Base-by-base conservation (phyloP, 163 green algal genomes). In the Scenedesmus sp. region DNA sequence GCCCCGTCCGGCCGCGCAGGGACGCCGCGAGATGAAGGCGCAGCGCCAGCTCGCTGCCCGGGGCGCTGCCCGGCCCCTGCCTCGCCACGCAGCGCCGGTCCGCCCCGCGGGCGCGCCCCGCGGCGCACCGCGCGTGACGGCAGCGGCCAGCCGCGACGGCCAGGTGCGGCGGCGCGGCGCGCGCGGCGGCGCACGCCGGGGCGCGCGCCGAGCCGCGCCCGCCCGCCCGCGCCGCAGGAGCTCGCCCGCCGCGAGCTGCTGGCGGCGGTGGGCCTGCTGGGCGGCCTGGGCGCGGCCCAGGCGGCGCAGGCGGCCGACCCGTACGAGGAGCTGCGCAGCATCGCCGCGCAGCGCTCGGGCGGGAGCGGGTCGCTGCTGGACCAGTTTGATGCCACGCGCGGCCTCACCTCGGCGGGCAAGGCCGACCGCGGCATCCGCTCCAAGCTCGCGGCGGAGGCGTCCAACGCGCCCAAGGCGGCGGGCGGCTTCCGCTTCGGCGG, bases 281-380 rank as follows among this genome's bases (percentile, higher is more conserved):
- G 53, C 51, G 36, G 34, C 3, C 24, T 77, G 24, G 44, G 17
- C 10, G 51, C 53, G 28, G 69, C 48, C 24, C 20, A 65, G 14
- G 3, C 17, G 3, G 50, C 36, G 28, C 53, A 65, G 53, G 69
- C 66, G 14, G 39, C 69, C 20, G 69, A 66, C 39, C 48, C 69
- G 18, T 77, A 77, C 47, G 48, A 77, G 69, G 69, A 77, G n/a
- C 7, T 77, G 34, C 53, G 17, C 14, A 57, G 24, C 6, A 66
- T 77, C n/a, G 31, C 53, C 11, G 69, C 33, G 11, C 15, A 51
- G 20, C 34, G 69, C 3, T 44, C 36, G 6, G 69, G 69, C 69
- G 69, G 69, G 51, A 51, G 42, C 36, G 31, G 20, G 4, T 77
- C 69, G n/a, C 69, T 77, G 51, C 53, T 77, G 11, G 69, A 77